phyloP scores from a whole-genome alignment of 345 rosid genomes.

The Populus davidiana region DNA sequence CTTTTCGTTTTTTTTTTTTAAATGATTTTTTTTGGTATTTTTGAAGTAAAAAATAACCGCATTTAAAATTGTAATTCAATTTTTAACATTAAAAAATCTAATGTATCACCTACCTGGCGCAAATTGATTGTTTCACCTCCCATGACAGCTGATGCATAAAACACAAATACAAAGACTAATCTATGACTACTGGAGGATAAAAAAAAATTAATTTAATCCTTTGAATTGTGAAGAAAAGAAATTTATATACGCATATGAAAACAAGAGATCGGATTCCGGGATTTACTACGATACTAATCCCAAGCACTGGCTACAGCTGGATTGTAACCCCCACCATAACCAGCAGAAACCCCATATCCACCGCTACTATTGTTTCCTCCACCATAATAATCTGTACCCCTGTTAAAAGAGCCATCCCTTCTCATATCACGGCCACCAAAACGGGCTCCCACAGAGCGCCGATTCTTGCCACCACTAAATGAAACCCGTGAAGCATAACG shows the following conservation, averaged over 20 bases:
- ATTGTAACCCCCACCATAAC: conserved; percentile 21
- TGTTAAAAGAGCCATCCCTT: conserved; percentile 19
- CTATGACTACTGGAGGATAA: neutral
- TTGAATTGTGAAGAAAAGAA: neutral
- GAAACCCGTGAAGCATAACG: conserved; percentile 22
- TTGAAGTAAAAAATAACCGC: too few relatives aligned
- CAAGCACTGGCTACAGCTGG: conserved; percentile 30
- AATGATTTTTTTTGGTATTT: too few relatives aligned
- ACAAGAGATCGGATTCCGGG: conserved; percentile 9
- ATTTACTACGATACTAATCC: conserved; percentile 13
- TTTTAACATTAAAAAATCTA: neutral
- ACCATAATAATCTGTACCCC: conserved; percentile 20
- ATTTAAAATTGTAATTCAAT: neutral
- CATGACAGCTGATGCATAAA: neutral
- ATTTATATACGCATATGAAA: conserved; percentile 10
- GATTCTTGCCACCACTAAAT: conserved; percentile 21
- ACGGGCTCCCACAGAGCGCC: conserved; percentile 21
- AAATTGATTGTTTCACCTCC: neutral
- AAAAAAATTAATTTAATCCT: neutral
- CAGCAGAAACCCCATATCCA: conserved; percentile 18
- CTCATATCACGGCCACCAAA: conserved; percentile 32
- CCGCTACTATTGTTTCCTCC: conserved; percentile 14
- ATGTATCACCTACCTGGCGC: neutral
- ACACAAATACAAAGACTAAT: neutral
- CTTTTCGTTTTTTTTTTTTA: too few relatives aligned